Percentiles rank a stretch among this genome's conserved stretches.
Evolutionary conservation across 106 monocot genomes (phyloP).

Genomic region (Dioscorea alata): DNA sequence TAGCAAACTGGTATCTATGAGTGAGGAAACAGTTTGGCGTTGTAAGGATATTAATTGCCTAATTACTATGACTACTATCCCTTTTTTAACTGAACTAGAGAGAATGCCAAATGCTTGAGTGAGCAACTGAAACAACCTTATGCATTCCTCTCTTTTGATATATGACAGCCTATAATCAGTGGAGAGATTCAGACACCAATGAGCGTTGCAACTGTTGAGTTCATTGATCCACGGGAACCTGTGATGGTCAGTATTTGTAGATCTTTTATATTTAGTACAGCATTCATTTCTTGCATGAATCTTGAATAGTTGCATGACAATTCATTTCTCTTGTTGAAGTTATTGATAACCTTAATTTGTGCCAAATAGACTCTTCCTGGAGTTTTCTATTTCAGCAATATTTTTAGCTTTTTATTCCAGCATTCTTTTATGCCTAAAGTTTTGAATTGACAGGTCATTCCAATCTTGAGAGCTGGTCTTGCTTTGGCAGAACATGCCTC

Average conservation of each 20-base stretch:
- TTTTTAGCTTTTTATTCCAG: no score
- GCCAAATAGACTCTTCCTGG: background rate
- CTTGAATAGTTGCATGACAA: no score
- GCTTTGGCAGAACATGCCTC: constrained; percentile 83
- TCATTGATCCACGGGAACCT: constrained; percentile 89
- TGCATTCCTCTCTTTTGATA: background rate
- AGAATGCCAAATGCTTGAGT: no score
- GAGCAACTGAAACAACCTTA: no score
- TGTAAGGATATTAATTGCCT: no score
- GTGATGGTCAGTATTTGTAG: constrained; percentile 41
- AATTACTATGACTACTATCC: no score
- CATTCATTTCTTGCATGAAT: no score
- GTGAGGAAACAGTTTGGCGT: no score
- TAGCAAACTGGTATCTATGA: no score
- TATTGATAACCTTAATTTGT: background rate
- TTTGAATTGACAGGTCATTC: constrained; percentile 52
- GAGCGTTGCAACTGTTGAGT: constrained; percentile 47
- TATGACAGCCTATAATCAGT: constrained; percentile 66
- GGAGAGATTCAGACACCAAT: constrained; percentile 51
- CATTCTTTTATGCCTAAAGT: background rate
- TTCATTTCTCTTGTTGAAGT: no score
- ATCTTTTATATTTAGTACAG: no score
- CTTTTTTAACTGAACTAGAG: no score
- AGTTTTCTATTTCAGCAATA: background rate
- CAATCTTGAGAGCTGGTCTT: constrained; percentile 93